Evolutionary conservation across 2,329 filamentous ascomycete genomes (phyloP), one percentile per base, ranked within the genome.

Genomic region (Orbilia brochopaga): DNA sequence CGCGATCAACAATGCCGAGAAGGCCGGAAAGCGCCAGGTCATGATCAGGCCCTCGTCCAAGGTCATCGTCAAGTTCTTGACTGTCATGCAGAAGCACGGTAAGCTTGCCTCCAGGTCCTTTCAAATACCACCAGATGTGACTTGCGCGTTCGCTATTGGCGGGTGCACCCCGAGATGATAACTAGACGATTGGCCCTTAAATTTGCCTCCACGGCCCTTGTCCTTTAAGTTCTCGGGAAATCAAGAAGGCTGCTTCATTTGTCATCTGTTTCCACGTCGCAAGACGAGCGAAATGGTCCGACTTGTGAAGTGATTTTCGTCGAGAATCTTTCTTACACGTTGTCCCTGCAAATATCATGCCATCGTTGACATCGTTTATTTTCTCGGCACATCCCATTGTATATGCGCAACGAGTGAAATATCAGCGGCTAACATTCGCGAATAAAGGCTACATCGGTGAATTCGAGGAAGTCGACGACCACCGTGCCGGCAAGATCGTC

Each of bases 151-250:
- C 27, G 30, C 44, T 73, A 63, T 74, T 69, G 54, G 73, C 35
- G 40, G 19, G 15, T 51, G 19, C 46, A 74, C 76, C 76, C 78
- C 94, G 93, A 92, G 89, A 90, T 97, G 91, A 97, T 97, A 97
- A 97, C 94, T 99, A 96, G 93, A 91, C 89, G 88, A 91, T 74
- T 87, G 87, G 88, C 93, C 88, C 89, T 87, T 87, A 86, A 55
- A 23, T 61, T 80, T 78, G 77, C 81, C 84, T 82, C 85, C 83
- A 97, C 92, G 90, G 89, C 88, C 86, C 89, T 88, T 91, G 93
- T 91, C 92, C 91, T 99, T 97, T 99, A 97, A 97, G 88, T 95
- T 88, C 87, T 91, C 93, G 94, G 95, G 90, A 99, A 83, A 99
- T 94, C 82, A 84, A 90, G 80, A 70, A 78, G 78, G 80, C 76